phyloP scores from a whole-genome alignment of 2,329 filamentous ascomycete species.

The Colletotrichum tanaceti region DNA sequence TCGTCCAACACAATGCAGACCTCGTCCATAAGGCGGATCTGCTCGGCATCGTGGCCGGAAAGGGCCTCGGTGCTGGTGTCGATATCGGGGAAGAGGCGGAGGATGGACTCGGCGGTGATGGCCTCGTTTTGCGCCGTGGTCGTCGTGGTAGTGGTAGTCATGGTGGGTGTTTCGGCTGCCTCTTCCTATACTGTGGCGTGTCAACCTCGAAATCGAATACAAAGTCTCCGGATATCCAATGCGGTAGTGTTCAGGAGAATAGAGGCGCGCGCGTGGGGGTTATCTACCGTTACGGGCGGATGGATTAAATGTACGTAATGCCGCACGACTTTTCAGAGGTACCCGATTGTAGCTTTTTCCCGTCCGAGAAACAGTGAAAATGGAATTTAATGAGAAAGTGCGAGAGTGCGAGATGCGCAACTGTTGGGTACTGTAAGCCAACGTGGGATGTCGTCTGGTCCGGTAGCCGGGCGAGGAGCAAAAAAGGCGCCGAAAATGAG shows the following conservation, averaged over 20 bases:
- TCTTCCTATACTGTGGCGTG: not conserved
- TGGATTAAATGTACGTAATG: not conserved
- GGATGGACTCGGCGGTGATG: constrained; percentile 87
- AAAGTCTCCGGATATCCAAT: not conserved
- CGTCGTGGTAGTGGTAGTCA: constrained; percentile 49
- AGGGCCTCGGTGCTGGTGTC: constrained; percentile 79
- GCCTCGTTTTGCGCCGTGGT: constrained; percentile 66
- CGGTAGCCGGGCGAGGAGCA: not conserved
- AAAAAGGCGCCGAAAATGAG: constrained; percentile 25
- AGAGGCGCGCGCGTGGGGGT: too few species aligned
- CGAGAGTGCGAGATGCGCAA: constrained; percentile 11
- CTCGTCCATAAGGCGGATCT: constrained; percentile 98
- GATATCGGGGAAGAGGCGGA: constrained; percentile 88
- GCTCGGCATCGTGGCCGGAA: constrained; percentile 94
- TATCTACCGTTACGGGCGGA: not conserved
- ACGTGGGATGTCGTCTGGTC: not conserved
- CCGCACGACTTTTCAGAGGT: not conserved
- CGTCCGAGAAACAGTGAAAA: not conserved
- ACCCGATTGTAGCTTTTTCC: constrained; percentile 11
- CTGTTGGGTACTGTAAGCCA: not conserved
- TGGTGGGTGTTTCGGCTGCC: constrained; percentile 28
- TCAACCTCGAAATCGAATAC: not conserved
- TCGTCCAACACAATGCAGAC: constrained; percentile 97
- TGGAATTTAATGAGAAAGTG: constrained; percentile 1
- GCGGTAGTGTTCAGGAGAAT: not conserved